Evolutionary conservation across 2,329 filamentous ascomycete genomes (phyloP), one percentile per base, ranked within the genome.

Genomic region (Colletotrichum gigasporum): DNA sequence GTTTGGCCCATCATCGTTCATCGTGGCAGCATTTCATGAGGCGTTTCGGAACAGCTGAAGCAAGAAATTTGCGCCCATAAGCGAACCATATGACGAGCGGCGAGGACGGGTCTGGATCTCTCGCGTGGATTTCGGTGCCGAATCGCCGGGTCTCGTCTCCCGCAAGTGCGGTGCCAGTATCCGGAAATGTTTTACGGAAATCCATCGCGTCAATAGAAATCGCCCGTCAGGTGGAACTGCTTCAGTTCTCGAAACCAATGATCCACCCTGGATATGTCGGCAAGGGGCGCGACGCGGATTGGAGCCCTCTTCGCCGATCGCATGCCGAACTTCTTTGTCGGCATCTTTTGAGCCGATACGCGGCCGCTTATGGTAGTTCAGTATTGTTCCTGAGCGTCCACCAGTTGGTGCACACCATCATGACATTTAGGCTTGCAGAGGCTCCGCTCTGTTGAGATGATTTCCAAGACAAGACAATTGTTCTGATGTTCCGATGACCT

Each of bases 261-360:
- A 26, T 61, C 61, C 61, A 61, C 61, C 16, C 30, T 47, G 34
- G 61, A 30, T 61, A 54, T 48, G 39, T 64, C 55, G 56, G 61
- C 61, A 61, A 28, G n/a, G 20, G 11, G 41, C 35, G 32, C 18
- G n/a, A 16, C 34, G 32, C 41, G 41, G 61, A 64, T 53, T 61
- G 41, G 60, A 28, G 39, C n/a, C 32, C 30, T 30, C 30, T 22
- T 50, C 24, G 48, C 61, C 56, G 56, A 64, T 61, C 56, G 28
- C 34, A 41, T 18, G 20, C 18, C 41, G 20, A 28, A 24, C 12
- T 52, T 45, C 48, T 61, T 51, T 56, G 55, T 67, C 66, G 66
- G 66, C 57, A 66, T 24, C 4, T 63, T 63, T 60, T 63, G 57
- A 50, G 63, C 66, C 66, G 66, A 67, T 56, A 35, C 39, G 55